Evolutionary conservation across 805 yeast species (phyloP).

Genomic region (Candida corydali): DNA sequence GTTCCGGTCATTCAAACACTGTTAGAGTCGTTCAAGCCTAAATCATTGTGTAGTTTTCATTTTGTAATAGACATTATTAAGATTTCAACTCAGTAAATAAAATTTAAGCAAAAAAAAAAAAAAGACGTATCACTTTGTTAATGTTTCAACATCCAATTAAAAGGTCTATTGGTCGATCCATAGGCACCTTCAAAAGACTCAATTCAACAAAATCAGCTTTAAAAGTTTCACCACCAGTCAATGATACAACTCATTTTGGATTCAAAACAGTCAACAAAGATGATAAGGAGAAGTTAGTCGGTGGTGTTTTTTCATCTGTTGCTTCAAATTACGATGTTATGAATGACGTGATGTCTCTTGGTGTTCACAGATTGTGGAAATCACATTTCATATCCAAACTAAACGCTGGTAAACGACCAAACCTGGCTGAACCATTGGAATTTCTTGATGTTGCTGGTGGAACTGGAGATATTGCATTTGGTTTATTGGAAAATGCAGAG

Average conservation of each 20-base stretch:
- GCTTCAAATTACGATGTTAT: conserved; percentile 92
- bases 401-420: conserved; percentile 93
- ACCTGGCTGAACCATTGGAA: conserved; percentile 67
- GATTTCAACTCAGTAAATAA: neutral
- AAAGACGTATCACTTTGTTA: neutral
- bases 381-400: conserved; percentile 80
- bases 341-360: conserved; percentile 98
- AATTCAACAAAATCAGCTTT: neutral
- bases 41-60: conserved; percentile 10
- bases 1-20: conserved; percentile 98
- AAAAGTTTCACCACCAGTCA: conserved; percentile 5
- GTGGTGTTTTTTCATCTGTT: conserved; percentile 88
- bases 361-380: conserved; percentile 94
- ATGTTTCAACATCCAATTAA: conserved; percentile 4
- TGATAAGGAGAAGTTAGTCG: conserved; percentile 79
- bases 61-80: too few species aligned
- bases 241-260: conserved; percentile 86
- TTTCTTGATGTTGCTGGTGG: conserved; percentile 99
- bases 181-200: neutral
- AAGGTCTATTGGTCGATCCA: conserved; percentile 1
- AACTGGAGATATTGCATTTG: conserved; percentile 96
- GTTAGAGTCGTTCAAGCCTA: conserved; percentile 84
- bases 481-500: conserved; percentile 88
- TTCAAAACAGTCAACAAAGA: conserved; percentile 73
- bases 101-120: neutral